Conservation (phyloP, 805 yeast genomes). For the Cyberlindnera xylosilytica region DNA sequence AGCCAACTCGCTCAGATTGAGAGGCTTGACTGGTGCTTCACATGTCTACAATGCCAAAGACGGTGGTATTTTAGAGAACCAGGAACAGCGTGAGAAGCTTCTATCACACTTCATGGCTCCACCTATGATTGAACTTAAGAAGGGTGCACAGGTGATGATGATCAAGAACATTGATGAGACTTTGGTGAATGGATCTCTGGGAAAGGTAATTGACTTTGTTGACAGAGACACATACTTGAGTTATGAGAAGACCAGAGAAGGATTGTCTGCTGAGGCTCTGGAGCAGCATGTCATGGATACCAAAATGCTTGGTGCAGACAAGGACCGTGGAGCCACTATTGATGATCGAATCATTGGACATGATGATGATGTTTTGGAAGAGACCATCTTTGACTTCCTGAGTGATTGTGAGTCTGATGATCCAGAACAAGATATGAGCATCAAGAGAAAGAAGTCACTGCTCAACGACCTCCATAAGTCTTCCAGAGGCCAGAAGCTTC, state of each 20-base stretch:
- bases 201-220: constrained; percentile 59
- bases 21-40: constrained; percentile 40
- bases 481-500: constrained; percentile 51
- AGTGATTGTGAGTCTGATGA: constrained; percentile 26
- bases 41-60: constrained; percentile 50
- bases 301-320: neutral
- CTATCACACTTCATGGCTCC: constrained; percentile 64
- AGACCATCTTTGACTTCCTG: constrained; percentile 48
- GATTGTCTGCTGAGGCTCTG: constrained; percentile 10
- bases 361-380: constrained; percentile 31
- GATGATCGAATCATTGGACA: neutral
- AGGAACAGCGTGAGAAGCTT: constrained; percentile 40
- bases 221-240: constrained; percentile 48
- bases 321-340: neutral
- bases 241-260: constrained; percentile 28
- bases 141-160: constrained; percentile 82
- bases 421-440: constrained; percentile 30
- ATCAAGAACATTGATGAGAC: constrained; percentile 70
- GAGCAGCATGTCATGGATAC: constrained; percentile 23
- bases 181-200: constrained; percentile 75
- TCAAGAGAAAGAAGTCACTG: constrained; percentile 46
- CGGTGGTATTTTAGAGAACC: constrained; percentile 45
- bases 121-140: constrained; percentile 50
- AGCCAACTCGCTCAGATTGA: constrained; percentile 55
- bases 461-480: constrained; percentile 40